These are phyloP conservation scores for Hypoxylon sp. DNA, from an alignment of 2,329 filamentous ascomycete genomes.

Conservation along the genomic window DNA sequence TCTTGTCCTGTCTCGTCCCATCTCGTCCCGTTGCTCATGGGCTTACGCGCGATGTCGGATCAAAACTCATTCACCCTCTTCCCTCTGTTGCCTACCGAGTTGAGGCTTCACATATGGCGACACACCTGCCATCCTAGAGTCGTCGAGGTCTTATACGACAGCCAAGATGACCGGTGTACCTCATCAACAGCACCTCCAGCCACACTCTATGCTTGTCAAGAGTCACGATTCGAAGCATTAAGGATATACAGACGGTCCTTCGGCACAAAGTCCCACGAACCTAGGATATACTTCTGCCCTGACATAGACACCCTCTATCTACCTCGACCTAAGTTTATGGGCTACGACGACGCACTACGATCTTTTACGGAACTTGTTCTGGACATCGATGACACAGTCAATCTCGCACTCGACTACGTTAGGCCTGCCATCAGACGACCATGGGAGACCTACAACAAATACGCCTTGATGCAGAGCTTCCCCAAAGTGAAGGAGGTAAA, in stretches of 20 bases:
- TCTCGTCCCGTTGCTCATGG: slow-evolving; percentile 25
- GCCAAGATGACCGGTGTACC: slow-evolving; percentile 56
- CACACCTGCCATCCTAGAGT: slow-evolving; percentile 57
- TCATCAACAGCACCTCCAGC: slow-evolving; percentile 58
- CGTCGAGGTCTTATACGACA: slow-evolving; percentile 59
- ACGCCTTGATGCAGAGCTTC: slow-evolving; percentile 61
- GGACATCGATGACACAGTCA: slow-evolving; percentile 55
- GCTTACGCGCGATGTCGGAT: slow-evolving; percentile 47
- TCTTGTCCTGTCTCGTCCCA: slow-evolving; percentile 2
- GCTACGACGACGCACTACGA: slow-evolving; percentile 60
- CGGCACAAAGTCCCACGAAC: slow-evolving; percentile 53
- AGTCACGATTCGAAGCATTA: slow-evolving; percentile 61
- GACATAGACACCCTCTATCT: slow-evolving; percentile 58
- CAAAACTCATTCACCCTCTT: slow-evolving; percentile 55
- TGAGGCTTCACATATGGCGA: slow-evolving; percentile 60
- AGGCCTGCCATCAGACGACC: slow-evolving; percentile 61
- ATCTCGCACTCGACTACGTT: slow-evolving; percentile 64
- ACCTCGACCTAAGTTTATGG: slow-evolving; percentile 57
- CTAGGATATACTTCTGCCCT: slow-evolving; percentile 53
- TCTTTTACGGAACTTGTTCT: slow-evolving; percentile 59
- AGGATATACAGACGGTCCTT: slow-evolving; percentile 58
- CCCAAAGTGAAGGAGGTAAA: slow-evolving; percentile 58
- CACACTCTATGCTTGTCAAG: slow-evolving; percentile 60
- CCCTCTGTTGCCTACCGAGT: slow-evolving; percentile 57
- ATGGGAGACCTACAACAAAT: slow-evolving; percentile 68